phyloP scores from a whole-genome alignment of 2,329 filamentous ascomycete genomes.

The Huntiella moniliformis region DNA sequence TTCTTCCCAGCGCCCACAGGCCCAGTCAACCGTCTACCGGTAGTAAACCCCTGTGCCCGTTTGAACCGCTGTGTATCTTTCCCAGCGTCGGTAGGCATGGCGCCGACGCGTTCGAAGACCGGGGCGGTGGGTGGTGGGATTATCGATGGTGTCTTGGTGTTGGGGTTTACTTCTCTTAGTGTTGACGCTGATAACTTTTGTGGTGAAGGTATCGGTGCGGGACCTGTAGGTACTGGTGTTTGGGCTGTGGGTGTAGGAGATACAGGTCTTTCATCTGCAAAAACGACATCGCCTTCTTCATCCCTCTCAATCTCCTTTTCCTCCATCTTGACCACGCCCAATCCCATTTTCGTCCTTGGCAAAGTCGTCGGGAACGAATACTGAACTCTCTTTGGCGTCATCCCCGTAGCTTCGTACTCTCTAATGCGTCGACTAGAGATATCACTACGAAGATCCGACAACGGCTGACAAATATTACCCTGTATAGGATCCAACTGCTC shows the following conservation, averaged over 20 bases:
- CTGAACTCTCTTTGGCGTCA: conserved; percentile 61
- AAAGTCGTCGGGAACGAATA: conserved; percentile 69
- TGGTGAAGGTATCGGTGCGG: conserved; percentile 14
- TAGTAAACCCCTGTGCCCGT: conserved; percentile 1
- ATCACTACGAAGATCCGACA: conserved; percentile 51
- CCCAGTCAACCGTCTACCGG: too few relatives aligned
- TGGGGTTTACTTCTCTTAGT: conserved; percentile 37
- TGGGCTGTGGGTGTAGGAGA: neutral
- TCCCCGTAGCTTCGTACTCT: conserved; percentile 71
- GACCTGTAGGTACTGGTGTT: neutral
- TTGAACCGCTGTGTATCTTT: neutral
- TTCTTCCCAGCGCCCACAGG: conserved; percentile 3
- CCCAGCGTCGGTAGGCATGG: neutral
- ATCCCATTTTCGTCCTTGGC: conserved; percentile 41
- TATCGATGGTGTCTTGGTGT: conserved; percentile 13
- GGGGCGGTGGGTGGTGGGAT: too few relatives aligned
- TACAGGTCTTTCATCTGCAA: conserved; percentile 20
- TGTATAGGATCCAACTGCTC: conserved; percentile 43
- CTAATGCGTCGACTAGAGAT: conserved; percentile 45
- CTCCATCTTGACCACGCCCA: conserved; percentile 9
- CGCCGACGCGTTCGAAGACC: neutral
- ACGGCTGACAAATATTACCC: conserved; percentile 44
- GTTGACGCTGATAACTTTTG: conserved; percentile 16
- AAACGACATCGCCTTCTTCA: conserved; percentile 21
- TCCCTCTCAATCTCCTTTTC: conserved; percentile 14